Evolutionary conservation across 495 filamentous ascomycete species (phyloP).

Genomic region (Staphylotrichum tortipilum): DNA sequence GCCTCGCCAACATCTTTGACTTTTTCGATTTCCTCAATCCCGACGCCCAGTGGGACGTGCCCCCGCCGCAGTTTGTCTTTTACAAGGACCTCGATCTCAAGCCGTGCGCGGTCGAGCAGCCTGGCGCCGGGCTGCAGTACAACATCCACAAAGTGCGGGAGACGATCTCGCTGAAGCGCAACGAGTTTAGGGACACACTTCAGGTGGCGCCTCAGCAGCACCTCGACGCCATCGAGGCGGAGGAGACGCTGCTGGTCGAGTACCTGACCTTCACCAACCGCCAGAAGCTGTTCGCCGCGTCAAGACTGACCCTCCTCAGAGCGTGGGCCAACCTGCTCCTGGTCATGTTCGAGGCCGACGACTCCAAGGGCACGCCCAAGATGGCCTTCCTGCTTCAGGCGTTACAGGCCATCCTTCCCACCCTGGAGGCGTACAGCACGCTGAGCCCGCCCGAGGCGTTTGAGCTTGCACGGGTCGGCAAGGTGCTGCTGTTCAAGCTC

Average conservation of each 20-base stretch:
- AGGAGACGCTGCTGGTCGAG: constrained; percentile 48
- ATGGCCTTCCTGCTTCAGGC: constrained; percentile 72
- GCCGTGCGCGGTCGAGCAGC: constrained; percentile 46
- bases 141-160: constrained; percentile 57
- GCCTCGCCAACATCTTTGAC: constrained; percentile 73
- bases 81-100: constrained; percentile 56
- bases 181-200: constrained; percentile 44
- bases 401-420: constrained; percentile 76
- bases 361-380: constrained; percentile 57
- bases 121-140: constrained; percentile 42
- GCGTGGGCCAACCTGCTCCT: constrained; percentile 76
- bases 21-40: constrained; percentile 84
- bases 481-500: constrained; percentile 64
- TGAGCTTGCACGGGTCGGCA: constrained; percentile 68
- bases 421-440: constrained; percentile 63
- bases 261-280: constrained; percentile 58
- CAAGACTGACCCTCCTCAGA: constrained; percentile 55
- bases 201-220: constrained; percentile 48
- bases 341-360: constrained; percentile 67
- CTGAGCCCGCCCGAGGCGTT: constrained; percentile 56
- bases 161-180: constrained; percentile 47
- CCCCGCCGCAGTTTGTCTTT: constrained; percentile 41
- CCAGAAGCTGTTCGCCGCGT: constrained; percentile 45
- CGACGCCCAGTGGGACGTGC: constrained; percentile 44
- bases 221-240: constrained; percentile 45